phyloP scores from a whole-genome alignment of 208 protist genomes.

The Trypanosoma boissoni region DNA sequence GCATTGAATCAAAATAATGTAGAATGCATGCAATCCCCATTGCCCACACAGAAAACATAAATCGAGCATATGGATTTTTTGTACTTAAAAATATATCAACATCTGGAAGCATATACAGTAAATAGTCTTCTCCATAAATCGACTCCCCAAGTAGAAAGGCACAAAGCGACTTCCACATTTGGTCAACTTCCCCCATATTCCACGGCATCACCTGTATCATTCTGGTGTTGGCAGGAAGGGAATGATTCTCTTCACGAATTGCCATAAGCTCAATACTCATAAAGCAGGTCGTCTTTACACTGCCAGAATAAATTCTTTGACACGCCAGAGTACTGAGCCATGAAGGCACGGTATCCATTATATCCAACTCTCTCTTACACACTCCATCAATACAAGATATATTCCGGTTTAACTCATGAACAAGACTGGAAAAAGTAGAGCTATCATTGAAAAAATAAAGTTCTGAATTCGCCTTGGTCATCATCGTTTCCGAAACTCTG shows the following conservation, averaged over 20 bases:
- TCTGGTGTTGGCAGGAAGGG: neutral
- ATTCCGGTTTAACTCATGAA: neutral
- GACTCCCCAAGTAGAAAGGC: constrained; percentile 15
- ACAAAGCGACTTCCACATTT: constrained; percentile 26
- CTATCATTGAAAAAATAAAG: constrained; percentile 44
- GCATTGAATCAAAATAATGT: constrained; percentile 30
- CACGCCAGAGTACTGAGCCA: neutral
- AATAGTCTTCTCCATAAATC: neutral
- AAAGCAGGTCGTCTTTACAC: constrained; percentile 12
- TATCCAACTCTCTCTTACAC: neutral
- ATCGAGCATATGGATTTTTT: constrained; percentile 30
- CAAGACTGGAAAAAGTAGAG: neutral
- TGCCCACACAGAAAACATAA: constrained; percentile 52
- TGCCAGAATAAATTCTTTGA: constrained; percentile 2
- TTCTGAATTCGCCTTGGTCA: constrained; percentile 33
- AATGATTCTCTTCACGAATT: neutral
- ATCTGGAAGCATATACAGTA: constrained; percentile 29
- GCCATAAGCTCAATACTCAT: constrained; percentile 9
- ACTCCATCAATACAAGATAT: neutral
- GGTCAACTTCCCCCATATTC: constrained; percentile 23
- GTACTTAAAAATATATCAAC: constrained; percentile 37
- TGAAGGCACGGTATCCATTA: constrained; percentile 14
- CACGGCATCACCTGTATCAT: constrained; percentile 2
- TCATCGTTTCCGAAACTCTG: constrained; percentile 47
- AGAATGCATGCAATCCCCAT: constrained; percentile 29